Evolutionary conservation across 768 basidiomycete species (phyloP), one percentile per base, ranked within the genome.

Genomic region (Termitomyces sp.): DNA sequence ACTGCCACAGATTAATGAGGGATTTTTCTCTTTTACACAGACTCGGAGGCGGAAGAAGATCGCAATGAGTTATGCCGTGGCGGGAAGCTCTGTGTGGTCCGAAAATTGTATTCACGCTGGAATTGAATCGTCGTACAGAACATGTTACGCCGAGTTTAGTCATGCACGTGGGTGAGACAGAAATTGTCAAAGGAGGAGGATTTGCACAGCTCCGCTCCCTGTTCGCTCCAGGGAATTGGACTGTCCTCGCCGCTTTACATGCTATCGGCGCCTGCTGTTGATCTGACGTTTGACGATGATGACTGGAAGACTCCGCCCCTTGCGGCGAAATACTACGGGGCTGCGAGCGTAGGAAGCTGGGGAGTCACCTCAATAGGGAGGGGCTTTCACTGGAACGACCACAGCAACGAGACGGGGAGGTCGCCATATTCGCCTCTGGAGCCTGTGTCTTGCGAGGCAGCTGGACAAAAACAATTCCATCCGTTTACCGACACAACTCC

Each of bases 301-400:
- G 88, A 86, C 65, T 89, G 88, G 89, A 77, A 79, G 59, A 65
- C 79, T 27, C 76, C 83, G 42, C 74, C 77, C 37, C 76, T 79
- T 32, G 70, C 79, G 4, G 71, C 79, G 30, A 72, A 72, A 56
- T 77, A 87, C 20, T 84, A 86, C 72, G 77, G 82, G 58, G 74
- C 86, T 7, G 80, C 88, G 40, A 88, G 86, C 58, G 84, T 88
- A 53, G 83, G 86, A 33, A 91, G 89, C 72, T 93, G 89, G 89
- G 88, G 87, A 7, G 90, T 93, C 60, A 93, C 91, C 20, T 90
- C 84, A 37, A 87, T 93, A 47, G 91, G 91, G 12, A 83, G 88
- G 47, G 91, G 91, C 18, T 92, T 91, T 67, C 78, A 89, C 70
- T 92, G 91, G 88, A 79, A 78, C 55, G 72, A 78, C 57, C 73